Evolutionary conservation across 176 grass and related monocot species (phyloP).

Genomic region (Dendrocalamus sinicus): DNA sequence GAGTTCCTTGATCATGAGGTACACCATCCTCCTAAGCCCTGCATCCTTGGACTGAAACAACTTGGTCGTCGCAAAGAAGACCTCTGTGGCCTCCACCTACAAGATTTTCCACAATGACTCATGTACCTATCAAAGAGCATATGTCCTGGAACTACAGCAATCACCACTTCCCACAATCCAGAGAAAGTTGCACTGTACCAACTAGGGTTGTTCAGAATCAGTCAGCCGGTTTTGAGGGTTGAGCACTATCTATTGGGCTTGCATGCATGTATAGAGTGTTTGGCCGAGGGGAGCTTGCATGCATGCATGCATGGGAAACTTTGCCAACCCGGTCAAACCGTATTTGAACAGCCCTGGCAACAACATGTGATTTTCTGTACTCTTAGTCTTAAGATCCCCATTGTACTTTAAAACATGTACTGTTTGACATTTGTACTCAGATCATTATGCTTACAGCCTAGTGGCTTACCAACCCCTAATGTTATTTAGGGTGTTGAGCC

Average conservation of each 20-base stretch:
- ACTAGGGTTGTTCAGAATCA: not conserved
- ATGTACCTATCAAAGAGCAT: conserved; percentile 11
- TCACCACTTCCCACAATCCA: not conserved
- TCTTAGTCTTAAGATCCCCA: not conserved
- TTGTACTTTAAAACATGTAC: conserved; percentile 20
- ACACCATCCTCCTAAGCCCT: conserved; percentile 98
- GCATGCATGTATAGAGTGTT: not conserved
- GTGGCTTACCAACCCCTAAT: not conserved
- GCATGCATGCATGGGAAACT: not conserved
- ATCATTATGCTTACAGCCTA: not conserved
- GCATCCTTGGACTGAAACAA: conserved; percentile 97
- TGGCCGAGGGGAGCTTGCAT: not conserved
- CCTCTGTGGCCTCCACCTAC: conserved; percentile 91
- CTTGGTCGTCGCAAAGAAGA: conserved; percentile 96
- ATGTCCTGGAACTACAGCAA: not conserved
- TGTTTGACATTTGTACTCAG: not conserved
- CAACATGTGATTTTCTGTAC: conserved; percentile 3
- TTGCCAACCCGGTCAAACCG: not conserved
- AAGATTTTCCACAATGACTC: conserved; percentile 18
- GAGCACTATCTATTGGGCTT: not conserved
- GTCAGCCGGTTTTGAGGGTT: not conserved
- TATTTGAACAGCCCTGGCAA: not conserved
- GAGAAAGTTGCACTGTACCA: conserved; percentile 5
- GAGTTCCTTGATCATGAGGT: conserved; percentile 99
- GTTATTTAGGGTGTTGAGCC: not conserved